phyloP scores from a whole-genome alignment of 192 early-diverging fungal genomes.

The Spizellomyces sp. region DNA sequence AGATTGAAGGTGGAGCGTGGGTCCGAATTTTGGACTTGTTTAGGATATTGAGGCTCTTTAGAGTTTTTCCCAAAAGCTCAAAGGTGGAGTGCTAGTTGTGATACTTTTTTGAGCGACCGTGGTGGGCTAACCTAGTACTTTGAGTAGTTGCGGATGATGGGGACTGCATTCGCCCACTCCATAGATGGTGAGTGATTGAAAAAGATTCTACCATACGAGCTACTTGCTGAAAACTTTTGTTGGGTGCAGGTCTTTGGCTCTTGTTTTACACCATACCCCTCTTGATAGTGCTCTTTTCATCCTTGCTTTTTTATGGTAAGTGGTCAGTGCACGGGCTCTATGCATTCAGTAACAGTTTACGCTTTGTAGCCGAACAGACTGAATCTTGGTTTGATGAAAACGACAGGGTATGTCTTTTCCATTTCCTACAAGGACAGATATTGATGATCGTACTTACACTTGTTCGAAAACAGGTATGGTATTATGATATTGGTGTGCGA shows the following conservation, averaged over 20 bases:
- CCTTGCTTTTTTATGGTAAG: constrained; percentile 27
- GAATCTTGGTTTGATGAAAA: constrained; percentile 19
- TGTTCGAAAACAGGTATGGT: too few relatives aligned
- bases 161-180: constrained; percentile 20
- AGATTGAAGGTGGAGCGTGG: constrained; percentile 31
- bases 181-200: constrained; percentile 7
- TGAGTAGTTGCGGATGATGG: constrained; percentile 32
- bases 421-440: too few relatives aligned
- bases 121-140: too few relatives aligned
- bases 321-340: too few relatives aligned
- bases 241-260: constrained; percentile 25
- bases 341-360: too few relatives aligned
- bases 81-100: too few relatives aligned
- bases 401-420: constrained; percentile 2
- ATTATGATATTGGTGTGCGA: constrained; percentile 6
- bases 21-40: constrained; percentile 21
- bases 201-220: too few relatives aligned
- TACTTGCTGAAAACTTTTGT: too few relatives aligned
- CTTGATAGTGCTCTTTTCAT: constrained; percentile 15
- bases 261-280: constrained; percentile 25
- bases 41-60: constrained; percentile 15
- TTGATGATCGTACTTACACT: too few relatives aligned
- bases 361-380: constrained; percentile 27
- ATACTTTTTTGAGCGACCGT: background rate
- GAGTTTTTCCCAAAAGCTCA: constrained; percentile 28